phyloP scores from a whole-genome alignment of 495 filamentous ascomycete genomes.

The Penicillium steckii region DNA sequence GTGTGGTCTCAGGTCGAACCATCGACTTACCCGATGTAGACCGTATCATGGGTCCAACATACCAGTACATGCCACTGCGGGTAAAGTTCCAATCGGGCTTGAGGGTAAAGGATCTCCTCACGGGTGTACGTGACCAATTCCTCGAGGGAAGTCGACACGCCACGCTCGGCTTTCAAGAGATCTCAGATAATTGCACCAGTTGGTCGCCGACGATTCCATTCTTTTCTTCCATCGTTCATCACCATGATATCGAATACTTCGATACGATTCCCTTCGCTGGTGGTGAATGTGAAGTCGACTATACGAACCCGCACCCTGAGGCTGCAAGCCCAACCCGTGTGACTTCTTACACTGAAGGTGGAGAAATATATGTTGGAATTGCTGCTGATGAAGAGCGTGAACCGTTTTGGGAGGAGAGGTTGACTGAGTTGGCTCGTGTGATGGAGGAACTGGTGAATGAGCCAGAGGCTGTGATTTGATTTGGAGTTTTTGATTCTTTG shows the following conservation, averaged over 20 bases:
- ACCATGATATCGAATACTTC: constrained; percentile 28
- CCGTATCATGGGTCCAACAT: constrained; percentile 37
- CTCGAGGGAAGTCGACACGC: constrained; percentile 18
- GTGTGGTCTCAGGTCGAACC: constrained; percentile 48
- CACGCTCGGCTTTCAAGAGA: constrained; percentile 22
- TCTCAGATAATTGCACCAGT: constrained; percentile 18
- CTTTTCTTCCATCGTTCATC: constrained; percentile 25
- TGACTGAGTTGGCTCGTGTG: constrained; percentile 4
- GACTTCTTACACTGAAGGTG: constrained; percentile 5
- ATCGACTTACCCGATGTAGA: constrained; percentile 41
- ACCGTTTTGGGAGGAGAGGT: constrained; percentile 6
- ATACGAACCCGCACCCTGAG: constrained; percentile 13
- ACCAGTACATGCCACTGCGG: constrained; percentile 28
- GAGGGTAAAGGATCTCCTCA: constrained; percentile 26
- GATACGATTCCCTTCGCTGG: constrained; percentile 30
- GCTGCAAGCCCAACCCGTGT: constrained; percentile 4
- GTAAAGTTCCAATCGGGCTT: constrained; percentile 22
- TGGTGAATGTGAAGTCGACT: constrained; percentile 6
- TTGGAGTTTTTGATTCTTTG: neutral
- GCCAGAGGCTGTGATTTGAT: neutral
- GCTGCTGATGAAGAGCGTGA: constrained; percentile 7
- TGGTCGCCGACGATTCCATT: constrained; percentile 14
- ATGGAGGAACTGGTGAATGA: constrained; percentile 8
- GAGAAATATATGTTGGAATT: constrained; percentile 8
- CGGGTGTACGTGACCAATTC: constrained; percentile 17